A percentile compares a stretch with the other conserved stretches of the same genome.
These are phyloP conservation scores for Dissophora ornata DNA, from an alignment of 192 early-diverging fungal genomes.

Conservation along the genomic window DNA sequence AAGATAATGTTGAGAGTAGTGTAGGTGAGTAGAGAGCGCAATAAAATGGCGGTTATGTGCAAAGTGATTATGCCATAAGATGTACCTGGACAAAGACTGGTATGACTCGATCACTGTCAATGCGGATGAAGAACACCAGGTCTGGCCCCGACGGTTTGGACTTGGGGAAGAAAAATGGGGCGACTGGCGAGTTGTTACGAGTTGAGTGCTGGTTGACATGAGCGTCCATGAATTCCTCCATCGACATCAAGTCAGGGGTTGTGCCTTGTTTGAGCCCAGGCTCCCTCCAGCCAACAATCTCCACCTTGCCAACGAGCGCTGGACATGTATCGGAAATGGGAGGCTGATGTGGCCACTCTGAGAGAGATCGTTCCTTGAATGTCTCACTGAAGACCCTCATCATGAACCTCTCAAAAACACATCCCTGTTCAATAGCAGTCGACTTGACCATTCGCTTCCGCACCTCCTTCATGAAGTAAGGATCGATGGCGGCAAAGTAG, in stretches of 20 bases:
- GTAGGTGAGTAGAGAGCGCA: no score
- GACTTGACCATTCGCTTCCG: no score
- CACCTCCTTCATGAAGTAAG: no score
- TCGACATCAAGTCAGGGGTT: slow-evolving; percentile 5
- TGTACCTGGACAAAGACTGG: no score
- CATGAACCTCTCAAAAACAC: no score
- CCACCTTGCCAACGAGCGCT: no score
- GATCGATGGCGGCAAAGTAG: slow-evolving; percentile 15
- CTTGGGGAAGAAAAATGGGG: slow-evolving; percentile 34
- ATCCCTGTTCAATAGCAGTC: no score
- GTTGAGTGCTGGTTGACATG: slow-evolving; percentile 26
- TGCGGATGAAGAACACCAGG: slow-evolving; percentile 21
- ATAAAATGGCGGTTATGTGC: no score
- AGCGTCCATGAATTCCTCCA: slow-evolving; percentile 29
- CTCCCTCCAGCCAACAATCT: slow-evolving; percentile 25
- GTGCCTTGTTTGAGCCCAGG: slow-evolving; percentile 32
- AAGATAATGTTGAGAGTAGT: no score
- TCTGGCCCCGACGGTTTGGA: slow-evolving; percentile 30
- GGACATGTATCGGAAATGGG: slow-evolving; percentile 21
- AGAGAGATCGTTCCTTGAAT: slow-evolving; percentile 14
- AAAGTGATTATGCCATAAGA: no score
- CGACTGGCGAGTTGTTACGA: slow-evolving; percentile 11
- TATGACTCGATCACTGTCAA: no score
- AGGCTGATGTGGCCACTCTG: slow-evolving; percentile 24
- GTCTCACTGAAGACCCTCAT: no score